Conservation (phyloP, 2,329 filamentous ascomycete species). For the Phyllosticta citribraziliensis region DNA sequence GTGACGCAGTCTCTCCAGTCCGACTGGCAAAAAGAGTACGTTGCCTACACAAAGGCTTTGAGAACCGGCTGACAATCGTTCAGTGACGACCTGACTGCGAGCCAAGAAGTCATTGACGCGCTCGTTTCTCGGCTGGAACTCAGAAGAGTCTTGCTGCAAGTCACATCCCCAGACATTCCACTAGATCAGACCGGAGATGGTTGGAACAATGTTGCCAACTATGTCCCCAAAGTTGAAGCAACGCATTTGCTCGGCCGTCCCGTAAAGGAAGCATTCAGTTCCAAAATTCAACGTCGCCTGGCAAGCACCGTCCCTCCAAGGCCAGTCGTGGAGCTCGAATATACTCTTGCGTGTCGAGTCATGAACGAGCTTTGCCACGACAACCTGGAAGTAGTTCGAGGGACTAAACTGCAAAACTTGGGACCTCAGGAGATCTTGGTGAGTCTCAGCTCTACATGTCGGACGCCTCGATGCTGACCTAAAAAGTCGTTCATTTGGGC, state of each 20-base stretch:
- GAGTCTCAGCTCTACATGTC: neutral
- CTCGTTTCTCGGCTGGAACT: constrained; percentile 57
- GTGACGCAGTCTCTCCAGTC: constrained; percentile 29
- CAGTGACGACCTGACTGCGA: constrained; percentile 20
- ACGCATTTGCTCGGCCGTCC: constrained; percentile 53
- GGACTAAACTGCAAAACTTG: constrained; percentile 17
- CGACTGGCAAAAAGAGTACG: constrained; percentile 24
- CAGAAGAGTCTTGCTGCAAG: constrained; percentile 52
- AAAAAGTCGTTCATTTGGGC: constrained; percentile 60
- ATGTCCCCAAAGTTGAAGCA: constrained; percentile 46
- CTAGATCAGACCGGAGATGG: constrained; percentile 18
- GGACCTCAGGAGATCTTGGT: constrained; percentile 26
- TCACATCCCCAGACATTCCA: constrained; percentile 33
- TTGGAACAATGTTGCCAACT: constrained; percentile 29
- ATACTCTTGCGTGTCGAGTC: constrained; percentile 60
- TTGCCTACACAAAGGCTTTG: neutral
- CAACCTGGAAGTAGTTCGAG: constrained; percentile 46
- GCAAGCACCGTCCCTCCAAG: constrained; percentile 90
- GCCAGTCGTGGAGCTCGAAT: constrained; percentile 70
- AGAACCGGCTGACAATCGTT: neutral
- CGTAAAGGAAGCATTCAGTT: constrained; percentile 74
- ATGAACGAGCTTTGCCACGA: constrained; percentile 64
- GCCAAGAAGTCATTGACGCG: constrained; percentile 39
- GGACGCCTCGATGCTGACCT: neutral
- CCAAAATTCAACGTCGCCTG: constrained; percentile 80